A percentile compares a stretch with the other conserved stretches of the same genome.
phyloP scores from a whole-genome alignment of 2,329 filamentous ascomycete genomes.

The Fusarium pseudonygamai region DNA sequence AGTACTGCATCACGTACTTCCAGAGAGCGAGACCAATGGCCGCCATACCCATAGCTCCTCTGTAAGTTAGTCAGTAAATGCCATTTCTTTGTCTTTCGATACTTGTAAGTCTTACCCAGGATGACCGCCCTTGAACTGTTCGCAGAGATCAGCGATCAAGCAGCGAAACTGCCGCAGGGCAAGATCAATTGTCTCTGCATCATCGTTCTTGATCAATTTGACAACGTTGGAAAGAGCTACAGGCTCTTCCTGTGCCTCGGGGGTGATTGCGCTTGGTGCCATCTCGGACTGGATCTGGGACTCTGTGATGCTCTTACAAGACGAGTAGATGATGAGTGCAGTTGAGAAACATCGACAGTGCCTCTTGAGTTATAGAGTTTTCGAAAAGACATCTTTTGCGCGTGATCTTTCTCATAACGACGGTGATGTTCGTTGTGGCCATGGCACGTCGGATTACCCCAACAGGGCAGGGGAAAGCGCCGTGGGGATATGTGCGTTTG shows the following conservation, averaged over 20 bases:
- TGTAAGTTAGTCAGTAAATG: conserved; percentile 8
- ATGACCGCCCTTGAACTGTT: conserved; percentile 76
- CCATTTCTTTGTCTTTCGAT: not conserved
- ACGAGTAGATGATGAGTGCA: not conserved
- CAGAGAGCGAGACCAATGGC: conserved; percentile 68
- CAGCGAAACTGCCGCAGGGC: conserved; percentile 69
- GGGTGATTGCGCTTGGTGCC: conserved; percentile 39
- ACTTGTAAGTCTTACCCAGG: conserved; percentile 61
- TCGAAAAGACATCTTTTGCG: conserved; percentile 8
- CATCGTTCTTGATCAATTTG: conserved; percentile 41
- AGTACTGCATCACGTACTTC: conserved; percentile 71
- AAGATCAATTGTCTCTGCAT: conserved; percentile 50
- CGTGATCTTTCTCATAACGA: conserved; percentile 5
- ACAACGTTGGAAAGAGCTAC: conserved; percentile 29
- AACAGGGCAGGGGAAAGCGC: conserved; percentile 18
- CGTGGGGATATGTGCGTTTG: not conserved
- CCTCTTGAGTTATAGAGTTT: conserved; percentile 11
- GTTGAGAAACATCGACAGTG: not conserved
- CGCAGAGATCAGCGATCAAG: conserved; percentile 73
- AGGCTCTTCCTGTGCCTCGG: conserved; percentile 31
- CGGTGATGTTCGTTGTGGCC: not conserved
- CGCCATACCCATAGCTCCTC: conserved; percentile 66
- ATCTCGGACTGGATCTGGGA: conserved; percentile 11
- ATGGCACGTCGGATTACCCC: not conserved
- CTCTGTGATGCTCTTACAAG: not conserved